Evolutionary conservation across 495 filamentous ascomycete genomes (phyloP), one percentile per base, ranked within the genome.

Genomic region (Penicillium antarcticum): DNA sequence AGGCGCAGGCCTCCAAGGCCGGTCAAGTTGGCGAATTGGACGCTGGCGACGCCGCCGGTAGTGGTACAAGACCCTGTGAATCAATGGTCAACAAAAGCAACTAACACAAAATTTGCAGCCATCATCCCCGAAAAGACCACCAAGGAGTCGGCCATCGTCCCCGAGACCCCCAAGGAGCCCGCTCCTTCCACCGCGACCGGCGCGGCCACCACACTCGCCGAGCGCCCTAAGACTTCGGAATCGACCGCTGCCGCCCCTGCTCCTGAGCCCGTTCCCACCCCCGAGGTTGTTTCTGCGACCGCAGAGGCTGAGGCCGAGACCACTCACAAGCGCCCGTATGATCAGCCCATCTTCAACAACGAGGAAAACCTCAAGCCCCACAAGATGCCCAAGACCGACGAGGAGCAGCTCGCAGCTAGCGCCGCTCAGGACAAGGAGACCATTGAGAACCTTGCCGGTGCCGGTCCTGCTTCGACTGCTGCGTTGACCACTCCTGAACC

Each of bases 341-440:
- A 66, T 54, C 63, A 66, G 49, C 62, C 62, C 48, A 66, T 66
- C 52, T 66, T 66, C 62, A 56, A 53, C 26, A 58, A 48, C 10
- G 62, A 66, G 34, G 60, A 66, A 39, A 48, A 42, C 47, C 3
- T 58, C 35, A 63, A 63, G 55, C 62, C 62, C 24, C 52, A 41
- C 60, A 66, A 66, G 57, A 66, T 66, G 38, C 39, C 60, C 60
- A 63, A 63, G 54, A 63, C 60, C 1, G 62, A 66, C 37, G 62
- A 66, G 60, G 62, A 62, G 40, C 23, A 56, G 48, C 42, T 57
- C 10, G 45, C 51, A n/a, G 48, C 53, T 40, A 53, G 43, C 16
- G 55, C 40, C 5, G 48, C 47, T 10, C 48, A 50, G 14, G 57
- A 60, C 17, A 53, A 60, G 53, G 41, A 51, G 47, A 42, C 35